phyloP scores from a whole-genome alignment of 352 stramenopile genomes.

The Globisporangium cederbergense region DNA sequence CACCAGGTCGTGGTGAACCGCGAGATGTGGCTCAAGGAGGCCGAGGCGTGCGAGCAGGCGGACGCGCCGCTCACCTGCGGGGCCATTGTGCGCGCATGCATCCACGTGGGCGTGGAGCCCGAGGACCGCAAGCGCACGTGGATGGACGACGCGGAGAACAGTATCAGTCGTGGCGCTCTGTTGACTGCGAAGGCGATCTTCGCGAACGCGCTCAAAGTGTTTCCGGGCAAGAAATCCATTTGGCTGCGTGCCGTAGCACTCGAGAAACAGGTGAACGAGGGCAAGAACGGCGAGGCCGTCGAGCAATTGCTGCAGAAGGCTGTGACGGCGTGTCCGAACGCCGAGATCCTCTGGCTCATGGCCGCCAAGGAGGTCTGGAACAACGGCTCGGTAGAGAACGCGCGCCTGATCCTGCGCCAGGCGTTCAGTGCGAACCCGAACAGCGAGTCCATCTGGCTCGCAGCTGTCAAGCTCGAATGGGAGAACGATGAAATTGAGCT shows the following conservation, averaged over 20 bases:
- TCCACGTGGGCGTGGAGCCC: slow-evolving; percentile 94
- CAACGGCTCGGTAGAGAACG: slow-evolving; percentile 91
- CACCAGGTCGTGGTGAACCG: slow-evolving; percentile 93
- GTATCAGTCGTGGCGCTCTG: slow-evolving; percentile 77
- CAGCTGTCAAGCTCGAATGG: slow-evolving; percentile 98
- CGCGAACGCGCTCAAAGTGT: slow-evolving; percentile 87
- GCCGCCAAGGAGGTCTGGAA: slow-evolving; percentile 97
- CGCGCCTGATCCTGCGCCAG: slow-evolving; percentile 92
- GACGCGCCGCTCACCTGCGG: slow-evolving; percentile 91
- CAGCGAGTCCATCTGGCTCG: slow-evolving; percentile 95
- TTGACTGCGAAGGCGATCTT: slow-evolving; percentile 95
- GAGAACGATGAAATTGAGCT: slow-evolving; percentile 97
- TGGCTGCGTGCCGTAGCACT: slow-evolving; percentile 96
- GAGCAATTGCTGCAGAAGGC: slow-evolving; percentile 91
- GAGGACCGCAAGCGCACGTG: slow-evolving; percentile 97
- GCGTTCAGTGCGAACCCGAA: slow-evolving; percentile 97
- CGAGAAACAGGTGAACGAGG: slow-evolving; percentile 92
- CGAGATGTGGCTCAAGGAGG: slow-evolving; percentile 96
- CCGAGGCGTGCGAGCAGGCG: slow-evolving; percentile 90
- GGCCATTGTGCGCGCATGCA: slow-evolving; percentile 92
- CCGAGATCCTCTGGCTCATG: slow-evolving; percentile 98
- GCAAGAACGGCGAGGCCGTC: slow-evolving; percentile 69
- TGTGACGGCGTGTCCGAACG: slow-evolving; percentile 90
- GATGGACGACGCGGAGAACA: slow-evolving; percentile 96
- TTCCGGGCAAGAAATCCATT: slow-evolving; percentile 91